Evolutionary conservation across 2,329 filamentous ascomycete species (phyloP).

Genomic region (Botryosphaeria dothidea): DNA sequence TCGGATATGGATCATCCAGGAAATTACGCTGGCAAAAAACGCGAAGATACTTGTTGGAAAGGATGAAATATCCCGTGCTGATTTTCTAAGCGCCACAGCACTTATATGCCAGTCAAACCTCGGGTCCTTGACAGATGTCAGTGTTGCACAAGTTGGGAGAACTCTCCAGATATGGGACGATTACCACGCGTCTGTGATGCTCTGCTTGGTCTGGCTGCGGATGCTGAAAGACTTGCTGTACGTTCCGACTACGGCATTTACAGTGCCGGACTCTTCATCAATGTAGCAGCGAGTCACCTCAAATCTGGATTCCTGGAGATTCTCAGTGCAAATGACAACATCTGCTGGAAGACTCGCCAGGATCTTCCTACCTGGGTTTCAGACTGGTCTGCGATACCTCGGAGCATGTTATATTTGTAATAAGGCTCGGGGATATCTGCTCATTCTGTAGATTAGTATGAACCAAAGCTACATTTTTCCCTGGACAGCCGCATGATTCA

Average conservation of each 20-base stretch:
- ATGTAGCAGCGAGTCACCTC: background rate
- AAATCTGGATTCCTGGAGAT: background rate
- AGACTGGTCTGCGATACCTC: slow-evolving; percentile 19
- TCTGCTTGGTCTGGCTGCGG: background rate
- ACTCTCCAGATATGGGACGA: background rate
- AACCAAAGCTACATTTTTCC: background rate
- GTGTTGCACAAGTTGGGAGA: background rate
- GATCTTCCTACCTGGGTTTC: slow-evolving; percentile 24
- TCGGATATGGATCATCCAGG: slow-evolving; percentile 27
- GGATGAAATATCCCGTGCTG: background rate
- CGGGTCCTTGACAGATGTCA: background rate
- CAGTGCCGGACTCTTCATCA: background rate
- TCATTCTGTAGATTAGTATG: background rate
- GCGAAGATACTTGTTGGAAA: slow-evolving; percentile 19
- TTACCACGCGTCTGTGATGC: no score
- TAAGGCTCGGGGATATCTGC: background rate
- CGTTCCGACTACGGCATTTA: background rate
- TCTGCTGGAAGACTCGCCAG: slow-evolving; percentile 7
- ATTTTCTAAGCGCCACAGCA: background rate
- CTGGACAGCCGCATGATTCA: background rate
- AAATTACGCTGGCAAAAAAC: slow-evolving; percentile 18
- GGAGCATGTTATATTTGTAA: no score
- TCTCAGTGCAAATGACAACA: background rate
- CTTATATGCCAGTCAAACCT: background rate
- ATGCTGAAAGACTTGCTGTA: background rate